Evolutionary conservation across 1,284 basidiomycete species (phyloP).

Genomic region (Leccinum fallax): DNA sequence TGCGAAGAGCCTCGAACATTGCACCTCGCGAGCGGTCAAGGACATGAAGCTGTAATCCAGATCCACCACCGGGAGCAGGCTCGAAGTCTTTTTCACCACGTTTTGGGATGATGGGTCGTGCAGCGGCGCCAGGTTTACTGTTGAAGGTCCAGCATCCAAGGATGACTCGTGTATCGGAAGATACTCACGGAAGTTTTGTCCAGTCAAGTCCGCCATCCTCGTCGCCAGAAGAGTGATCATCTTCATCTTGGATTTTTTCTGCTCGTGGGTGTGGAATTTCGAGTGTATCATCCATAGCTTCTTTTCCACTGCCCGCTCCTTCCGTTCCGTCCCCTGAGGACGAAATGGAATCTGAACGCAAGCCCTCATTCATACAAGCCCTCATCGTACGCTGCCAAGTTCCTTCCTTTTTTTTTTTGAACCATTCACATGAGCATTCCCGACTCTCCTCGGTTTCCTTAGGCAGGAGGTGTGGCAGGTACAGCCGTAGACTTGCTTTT

Average conservation of each 20-base stretch:
- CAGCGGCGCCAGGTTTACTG: conserved; percentile 28
- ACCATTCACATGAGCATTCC: conserved; percentile 13
- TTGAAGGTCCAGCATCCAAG: conserved; percentile 3
- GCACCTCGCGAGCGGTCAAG: conserved; percentile 74
- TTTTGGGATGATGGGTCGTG: conserved; percentile 74
- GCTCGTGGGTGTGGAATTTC: conserved; percentile 42
- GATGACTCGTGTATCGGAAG: neutral
- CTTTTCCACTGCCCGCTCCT: neutral
- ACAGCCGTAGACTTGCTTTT: conserved; percentile 93
- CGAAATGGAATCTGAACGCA: conserved; percentile 32
- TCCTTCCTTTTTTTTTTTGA: conserved; percentile 9
- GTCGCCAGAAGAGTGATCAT: conserved; percentile 48
- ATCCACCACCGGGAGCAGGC: conserved; percentile 71
- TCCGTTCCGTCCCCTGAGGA: conserved; percentile 13
- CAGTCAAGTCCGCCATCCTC: conserved; percentile 63
- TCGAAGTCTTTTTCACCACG: conserved; percentile 97
- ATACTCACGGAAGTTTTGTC: conserved; percentile 51
- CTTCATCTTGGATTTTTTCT: conserved; percentile 20
- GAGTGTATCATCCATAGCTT: conserved; percentile 51
- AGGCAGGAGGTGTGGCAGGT: conserved; percentile 89
- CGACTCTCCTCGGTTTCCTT: conserved; percentile 12
- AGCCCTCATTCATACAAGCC: conserved; percentile 39
- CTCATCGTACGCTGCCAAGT: conserved; percentile 35
- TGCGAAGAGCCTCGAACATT: conserved; percentile 81
- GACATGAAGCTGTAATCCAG: conserved; percentile 79